A percentile compares a stretch with the other conserved stretches of the same genome.
These are phyloP conservation scores for Pythium guiyangense DNA, from an alignment of 352 stramenopile genomes.

Conservation along the genomic window DNA sequence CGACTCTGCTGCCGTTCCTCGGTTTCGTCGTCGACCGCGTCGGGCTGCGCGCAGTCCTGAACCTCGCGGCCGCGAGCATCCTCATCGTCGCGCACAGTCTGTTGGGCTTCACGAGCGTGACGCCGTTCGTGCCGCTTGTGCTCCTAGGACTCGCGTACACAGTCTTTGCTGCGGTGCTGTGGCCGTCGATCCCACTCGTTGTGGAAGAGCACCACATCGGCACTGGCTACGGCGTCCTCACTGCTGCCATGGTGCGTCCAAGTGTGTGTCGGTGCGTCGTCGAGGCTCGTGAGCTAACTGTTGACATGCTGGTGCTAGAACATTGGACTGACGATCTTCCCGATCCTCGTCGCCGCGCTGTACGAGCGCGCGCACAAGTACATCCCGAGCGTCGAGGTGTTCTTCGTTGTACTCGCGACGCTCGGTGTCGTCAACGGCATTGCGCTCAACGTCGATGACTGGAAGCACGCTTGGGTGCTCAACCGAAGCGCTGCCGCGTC, in stretches of 20 bases:
- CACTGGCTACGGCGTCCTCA: constrained; percentile 15
- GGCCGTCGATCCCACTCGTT: constrained; percentile 51
- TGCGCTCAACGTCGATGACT: constrained; percentile 93
- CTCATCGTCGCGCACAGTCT: constrained; percentile 86
- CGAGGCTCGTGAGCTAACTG: constrained; percentile 3
- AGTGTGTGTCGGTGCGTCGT: not conserved
- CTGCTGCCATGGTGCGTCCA: constrained; percentile 11
- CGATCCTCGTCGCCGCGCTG: constrained; percentile 43
- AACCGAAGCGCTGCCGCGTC: constrained; percentile 6
- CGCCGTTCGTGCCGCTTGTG: constrained; percentile 55
- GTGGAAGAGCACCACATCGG: constrained; percentile 15
- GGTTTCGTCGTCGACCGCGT: constrained; percentile 90
- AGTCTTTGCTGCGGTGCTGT: constrained; percentile 61
- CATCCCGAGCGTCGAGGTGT: constrained; percentile 48
- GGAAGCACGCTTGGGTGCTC: constrained; percentile 15
- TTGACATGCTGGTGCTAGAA: constrained; percentile 58
- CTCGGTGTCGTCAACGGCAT: constrained; percentile 35
- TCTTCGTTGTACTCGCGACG: constrained; percentile 41
- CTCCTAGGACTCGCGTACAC: constrained; percentile 79
- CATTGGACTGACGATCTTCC: constrained; percentile 56
- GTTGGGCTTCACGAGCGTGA: constrained; percentile 44
- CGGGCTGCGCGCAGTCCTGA: constrained; percentile 79
- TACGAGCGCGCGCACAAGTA: constrained; percentile 34
- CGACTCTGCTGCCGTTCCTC: constrained; percentile 84
- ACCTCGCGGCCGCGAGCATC: constrained; percentile 63